Conservation (phyloP, 2,329 filamentous ascomycete genomes). For the Exophiala sp. region DNA sequence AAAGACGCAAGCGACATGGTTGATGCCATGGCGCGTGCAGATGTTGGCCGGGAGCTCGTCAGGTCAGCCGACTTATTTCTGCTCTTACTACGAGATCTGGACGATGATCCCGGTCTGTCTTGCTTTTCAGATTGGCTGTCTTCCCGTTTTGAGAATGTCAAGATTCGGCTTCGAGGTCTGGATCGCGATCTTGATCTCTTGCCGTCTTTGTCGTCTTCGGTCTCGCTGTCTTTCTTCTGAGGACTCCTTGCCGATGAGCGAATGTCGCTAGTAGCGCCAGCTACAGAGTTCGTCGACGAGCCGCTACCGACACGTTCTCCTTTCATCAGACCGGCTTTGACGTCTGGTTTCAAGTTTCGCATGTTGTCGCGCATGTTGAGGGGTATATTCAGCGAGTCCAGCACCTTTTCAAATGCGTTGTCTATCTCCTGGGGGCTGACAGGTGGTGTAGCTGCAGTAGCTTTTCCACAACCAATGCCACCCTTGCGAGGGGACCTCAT, state of each 20-base stretch:
- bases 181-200: constrained; percentile 46
- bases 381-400: constrained; percentile 88
- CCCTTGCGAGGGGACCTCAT: constrained; percentile 18
- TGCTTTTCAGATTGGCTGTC: constrained; percentile 72
- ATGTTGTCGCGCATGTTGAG: constrained; percentile 94
- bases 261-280: constrained; percentile 38
- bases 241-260: constrained; percentile 28
- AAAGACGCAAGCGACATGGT: constrained; percentile 52
- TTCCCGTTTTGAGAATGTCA: constrained; percentile 68
- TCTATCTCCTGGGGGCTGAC: constrained; percentile 29
- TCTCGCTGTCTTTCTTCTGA: constrained; percentile 40
- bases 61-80: constrained; percentile 69
- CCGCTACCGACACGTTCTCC: constrained; percentile 75
- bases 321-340: constrained; percentile 93
- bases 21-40: constrained; percentile 55
- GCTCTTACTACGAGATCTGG: constrained; percentile 33
- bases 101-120: constrained; percentile 56
- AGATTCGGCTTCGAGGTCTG: constrained; percentile 67
- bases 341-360: constrained; percentile 79
- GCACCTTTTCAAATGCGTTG: constrained; percentile 35
- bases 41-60: constrained; percentile 55
- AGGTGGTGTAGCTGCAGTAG: background rate
- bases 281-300: constrained; percentile 47
- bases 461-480: background rate
- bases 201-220: constrained; percentile 39